These are phyloP conservation scores for Maudiozyma bulderi DNA, from an alignment of 805 yeast species.

Conservation along the genomic window DNA sequence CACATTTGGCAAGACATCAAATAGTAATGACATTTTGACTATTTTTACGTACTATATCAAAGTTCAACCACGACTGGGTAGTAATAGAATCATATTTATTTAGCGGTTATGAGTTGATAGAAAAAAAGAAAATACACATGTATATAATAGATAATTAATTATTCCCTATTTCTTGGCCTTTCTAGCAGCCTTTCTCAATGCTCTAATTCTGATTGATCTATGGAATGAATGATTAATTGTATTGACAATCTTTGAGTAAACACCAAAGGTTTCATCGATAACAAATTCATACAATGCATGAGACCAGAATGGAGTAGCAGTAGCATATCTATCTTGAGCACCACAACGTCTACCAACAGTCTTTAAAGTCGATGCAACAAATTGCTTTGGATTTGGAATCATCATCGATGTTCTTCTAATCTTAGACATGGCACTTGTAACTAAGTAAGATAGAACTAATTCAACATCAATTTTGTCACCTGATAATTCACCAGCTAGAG, in stretches of 20 bases:
- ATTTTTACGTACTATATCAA: no score
- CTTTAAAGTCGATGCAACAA: conserved; percentile 64
- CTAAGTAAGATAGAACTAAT: conserved; percentile 76
- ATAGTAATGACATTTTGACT: no score
- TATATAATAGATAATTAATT: not conserved
- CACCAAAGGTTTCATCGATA: conserved; percentile 73
- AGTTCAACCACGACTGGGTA: no score
- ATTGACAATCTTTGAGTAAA: conserved; percentile 63
- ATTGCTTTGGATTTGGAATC: conserved; percentile 74
- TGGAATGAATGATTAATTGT: conserved; percentile 67
- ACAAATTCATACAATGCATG: conserved; percentile 88
- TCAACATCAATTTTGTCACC: conserved; percentile 73
- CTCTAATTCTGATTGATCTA: conserved; percentile 67
- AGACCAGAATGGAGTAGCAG: conserved; percentile 85
- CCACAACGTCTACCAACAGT: conserved; percentile 80
- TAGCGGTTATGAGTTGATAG: no score
- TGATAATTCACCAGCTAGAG: conserved; percentile 77
- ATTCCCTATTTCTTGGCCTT: conserved; percentile 15
- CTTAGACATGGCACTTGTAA: conserved; percentile 93
- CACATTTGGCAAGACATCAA: no score
- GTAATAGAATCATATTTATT: no score
- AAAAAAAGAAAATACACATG: no score
- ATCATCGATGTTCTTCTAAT: conserved; percentile 62
- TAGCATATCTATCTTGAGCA: conserved; percentile 82
- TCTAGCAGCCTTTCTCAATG: conserved; percentile 53